phyloP scores from a whole-genome alignment of 805 yeast genomes.

The Kluyveromyces aestuarii region DNA sequence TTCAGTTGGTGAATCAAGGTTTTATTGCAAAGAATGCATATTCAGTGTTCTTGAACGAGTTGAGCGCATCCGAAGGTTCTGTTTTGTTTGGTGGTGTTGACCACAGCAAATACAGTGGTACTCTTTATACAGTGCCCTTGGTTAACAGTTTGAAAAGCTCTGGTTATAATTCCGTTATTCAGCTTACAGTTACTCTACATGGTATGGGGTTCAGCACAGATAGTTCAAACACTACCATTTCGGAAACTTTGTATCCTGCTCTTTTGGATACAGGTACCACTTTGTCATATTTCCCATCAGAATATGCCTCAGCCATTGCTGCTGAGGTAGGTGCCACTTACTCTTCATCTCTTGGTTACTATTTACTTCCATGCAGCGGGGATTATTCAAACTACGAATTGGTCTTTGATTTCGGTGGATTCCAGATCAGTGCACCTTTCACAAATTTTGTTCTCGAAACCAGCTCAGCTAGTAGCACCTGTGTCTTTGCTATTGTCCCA shows the following conservation, averaged over 20 bases:
- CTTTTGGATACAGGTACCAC: constrained; percentile 51
- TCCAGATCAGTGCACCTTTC: constrained; percentile 42
- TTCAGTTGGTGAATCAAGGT: constrained; percentile 48
- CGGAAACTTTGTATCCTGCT: constrained; percentile 27
- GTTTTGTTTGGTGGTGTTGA: constrained; percentile 69
- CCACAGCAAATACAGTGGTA: constrained; percentile 49
- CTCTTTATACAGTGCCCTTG: constrained; percentile 40
- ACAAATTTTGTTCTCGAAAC: constrained; percentile 22
- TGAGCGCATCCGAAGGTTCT: constrained; percentile 37
- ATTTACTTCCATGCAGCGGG: constrained; percentile 37
- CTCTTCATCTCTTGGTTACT: constrained; percentile 34
- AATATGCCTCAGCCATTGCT: constrained; percentile 17
- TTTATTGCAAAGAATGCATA: constrained; percentile 46
- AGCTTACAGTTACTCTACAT: constrained; percentile 23
- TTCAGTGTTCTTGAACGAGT: constrained; percentile 49
- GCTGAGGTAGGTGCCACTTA: constrained; percentile 36
- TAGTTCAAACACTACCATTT: constrained; percentile 13
- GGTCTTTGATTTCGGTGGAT: constrained; percentile 52
- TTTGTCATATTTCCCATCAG: constrained; percentile 38
- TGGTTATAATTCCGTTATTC: constrained; percentile 13
- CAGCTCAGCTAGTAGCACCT: constrained; percentile 17
- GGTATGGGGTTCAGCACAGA: constrained; percentile 25
- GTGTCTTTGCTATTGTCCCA: constrained; percentile 37
- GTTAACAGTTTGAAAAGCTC: constrained; percentile 29
- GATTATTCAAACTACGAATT: constrained; percentile 26